Percentiles rank a stretch among this genome's conserved stretches.
Conservation (phyloP, 352 stramenopile genomes). For the Phytophthora vignae region DNA sequence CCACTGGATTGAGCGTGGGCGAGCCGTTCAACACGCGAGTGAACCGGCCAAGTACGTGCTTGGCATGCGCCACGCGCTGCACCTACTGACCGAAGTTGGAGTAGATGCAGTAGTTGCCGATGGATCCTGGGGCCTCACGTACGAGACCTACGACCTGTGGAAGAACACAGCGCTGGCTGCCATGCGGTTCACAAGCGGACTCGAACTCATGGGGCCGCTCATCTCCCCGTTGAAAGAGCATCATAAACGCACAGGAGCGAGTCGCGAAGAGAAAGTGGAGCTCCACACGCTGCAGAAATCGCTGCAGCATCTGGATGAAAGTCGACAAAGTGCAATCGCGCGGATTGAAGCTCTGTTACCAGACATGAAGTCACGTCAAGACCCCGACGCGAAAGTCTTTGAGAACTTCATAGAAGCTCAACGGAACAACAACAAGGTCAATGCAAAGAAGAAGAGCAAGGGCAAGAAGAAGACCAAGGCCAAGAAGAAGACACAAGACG, state of each 20-base stretch:
- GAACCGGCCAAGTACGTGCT: slow-evolving; percentile 45
- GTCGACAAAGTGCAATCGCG: slow-evolving; percentile 4
- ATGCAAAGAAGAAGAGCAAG: slow-evolving; percentile 10
- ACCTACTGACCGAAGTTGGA: slow-evolving; percentile 43
- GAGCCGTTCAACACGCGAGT: slow-evolving; percentile 30
- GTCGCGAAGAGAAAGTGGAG: slow-evolving; percentile 13
- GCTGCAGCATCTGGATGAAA: slow-evolving; percentile 3
- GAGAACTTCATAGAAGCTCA: slow-evolving; percentile 23
- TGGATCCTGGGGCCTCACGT: slow-evolving; percentile 42
- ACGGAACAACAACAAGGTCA: slow-evolving; percentile 3
- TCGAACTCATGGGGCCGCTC: slow-evolving; percentile 30
- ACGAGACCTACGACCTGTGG: slow-evolving; percentile 53
- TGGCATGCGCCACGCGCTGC: slow-evolving; percentile 34
- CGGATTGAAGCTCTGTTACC: slow-evolving; percentile 27
- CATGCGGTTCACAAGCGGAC: slow-evolving; percentile 48
- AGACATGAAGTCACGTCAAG: slow-evolving; percentile 33
- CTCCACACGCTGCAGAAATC: slow-evolving; percentile 24
- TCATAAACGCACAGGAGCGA: slow-evolving; percentile 15
- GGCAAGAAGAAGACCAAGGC: neutral
- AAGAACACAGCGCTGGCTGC: slow-evolving; percentile 63
- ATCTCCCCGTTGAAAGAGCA: slow-evolving; percentile 22
- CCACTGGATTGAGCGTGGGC: slow-evolving; percentile 48
- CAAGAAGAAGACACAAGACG: neutral
- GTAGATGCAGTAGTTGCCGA: slow-evolving; percentile 11
- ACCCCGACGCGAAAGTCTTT: slow-evolving; percentile 33